Evolutionary conservation across 257 asterid genomes (phyloP).

Genomic region (Solanum dulcamara): DNA sequence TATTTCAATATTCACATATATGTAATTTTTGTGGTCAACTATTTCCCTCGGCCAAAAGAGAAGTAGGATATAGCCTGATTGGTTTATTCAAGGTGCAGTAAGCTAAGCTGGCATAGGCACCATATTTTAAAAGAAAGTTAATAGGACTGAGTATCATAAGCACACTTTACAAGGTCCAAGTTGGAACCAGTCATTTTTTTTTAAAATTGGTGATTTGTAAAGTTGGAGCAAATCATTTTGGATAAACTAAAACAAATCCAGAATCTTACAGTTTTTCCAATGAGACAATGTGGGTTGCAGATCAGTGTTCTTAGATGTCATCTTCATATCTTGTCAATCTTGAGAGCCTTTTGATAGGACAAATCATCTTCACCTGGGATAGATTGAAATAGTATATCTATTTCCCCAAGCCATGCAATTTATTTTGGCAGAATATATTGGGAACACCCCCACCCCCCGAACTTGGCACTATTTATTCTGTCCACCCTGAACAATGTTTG

Average conservation of each 20-base stretch:
- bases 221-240: background rate
- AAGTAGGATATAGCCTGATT: background rate
- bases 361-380: background rate
- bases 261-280: background rate
- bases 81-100: background rate
- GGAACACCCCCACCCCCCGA: background rate
- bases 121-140: background rate
- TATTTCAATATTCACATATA: background rate
- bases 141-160: background rate
- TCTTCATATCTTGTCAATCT: background rate
- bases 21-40: background rate
- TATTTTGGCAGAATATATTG: background rate
- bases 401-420: background rate
- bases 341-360: background rate
- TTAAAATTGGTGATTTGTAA: background rate
- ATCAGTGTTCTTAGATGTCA: background rate
- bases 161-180: background rate
- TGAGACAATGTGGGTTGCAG: background rate
- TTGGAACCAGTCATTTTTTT: background rate
- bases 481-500: background rate
- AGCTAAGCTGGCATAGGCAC: background rate
- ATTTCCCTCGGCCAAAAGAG: background rate
- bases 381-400: background rate
- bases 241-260: background rate
- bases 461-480: background rate